Evolutionary conservation across 768 basidiomycete species (phyloP).

Genomic region (Panellus pusillus): DNA sequence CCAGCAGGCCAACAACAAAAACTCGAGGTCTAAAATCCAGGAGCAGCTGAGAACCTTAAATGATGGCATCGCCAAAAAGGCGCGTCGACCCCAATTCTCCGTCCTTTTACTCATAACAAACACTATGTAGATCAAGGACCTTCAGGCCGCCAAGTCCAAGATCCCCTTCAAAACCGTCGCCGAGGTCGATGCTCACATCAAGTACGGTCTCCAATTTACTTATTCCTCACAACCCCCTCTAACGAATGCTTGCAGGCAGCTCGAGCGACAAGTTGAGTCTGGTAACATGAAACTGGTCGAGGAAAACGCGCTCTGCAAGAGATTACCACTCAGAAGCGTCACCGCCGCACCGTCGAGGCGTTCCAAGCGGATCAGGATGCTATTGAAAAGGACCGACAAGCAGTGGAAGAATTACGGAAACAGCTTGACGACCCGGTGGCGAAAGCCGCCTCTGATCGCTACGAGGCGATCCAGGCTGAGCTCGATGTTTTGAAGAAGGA

Average conservation of each 20-base stretch:
- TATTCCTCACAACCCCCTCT: constrained; percentile 5
- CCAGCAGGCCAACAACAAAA: constrained; percentile 78
- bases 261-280: constrained; percentile 91
- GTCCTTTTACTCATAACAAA: neutral
- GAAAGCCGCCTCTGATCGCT: constrained; percentile 78
- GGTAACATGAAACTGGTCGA: constrained; percentile 90
- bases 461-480: constrained; percentile 79
- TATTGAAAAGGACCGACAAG: constrained; percentile 75
- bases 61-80: constrained; percentile 83
- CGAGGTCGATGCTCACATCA: constrained; percentile 86
- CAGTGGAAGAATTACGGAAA: constrained; percentile 77
- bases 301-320: constrained; percentile 92
- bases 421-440: constrained; percentile 90
- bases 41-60: constrained; percentile 81
- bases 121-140: constrained; percentile 69
- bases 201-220: constrained; percentile 45
- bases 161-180: constrained; percentile 74
- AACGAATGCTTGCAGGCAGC: constrained; percentile 47
- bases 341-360: constrained; percentile 72
- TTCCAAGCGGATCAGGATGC: constrained; percentile 78
- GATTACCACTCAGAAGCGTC: constrained; percentile 72
- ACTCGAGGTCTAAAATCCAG: constrained; percentile 62
- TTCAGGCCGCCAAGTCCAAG: constrained; percentile 80
- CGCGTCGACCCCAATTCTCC: constrained; percentile 29
- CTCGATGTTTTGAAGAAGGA: constrained; percentile 85